Conservation (phyloP, 192 early-diverging fungal genomes). For the Dimargaris xerosporica region DNA sequence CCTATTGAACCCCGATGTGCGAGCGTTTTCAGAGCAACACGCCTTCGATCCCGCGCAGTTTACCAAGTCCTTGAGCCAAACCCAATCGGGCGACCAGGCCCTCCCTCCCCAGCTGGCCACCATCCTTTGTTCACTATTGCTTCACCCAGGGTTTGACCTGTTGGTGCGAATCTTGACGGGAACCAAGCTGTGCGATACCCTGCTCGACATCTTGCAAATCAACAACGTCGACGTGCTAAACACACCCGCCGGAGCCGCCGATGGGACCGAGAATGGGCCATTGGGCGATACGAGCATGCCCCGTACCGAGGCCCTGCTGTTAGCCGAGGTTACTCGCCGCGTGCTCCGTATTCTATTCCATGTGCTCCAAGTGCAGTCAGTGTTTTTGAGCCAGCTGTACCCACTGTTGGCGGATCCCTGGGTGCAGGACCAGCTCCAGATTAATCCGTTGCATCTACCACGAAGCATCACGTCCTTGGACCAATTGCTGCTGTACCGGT, state of each 20-base stretch:
- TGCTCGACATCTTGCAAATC: slow-evolving; percentile 49
- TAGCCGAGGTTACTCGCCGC: slow-evolving; percentile 16
- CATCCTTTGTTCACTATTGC: slow-evolving; percentile 26
- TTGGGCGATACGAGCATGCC: neutral
- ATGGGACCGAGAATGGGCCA: neutral
- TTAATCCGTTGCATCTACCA: slow-evolving; percentile 24
- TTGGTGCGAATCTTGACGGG: slow-evolving; percentile 59
- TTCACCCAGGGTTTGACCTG: slow-evolving; percentile 81
- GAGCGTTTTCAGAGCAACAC: slow-evolving; percentile 1
- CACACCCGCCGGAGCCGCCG: slow-evolving; percentile 6
- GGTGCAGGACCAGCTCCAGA: slow-evolving; percentile 26
- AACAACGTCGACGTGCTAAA: slow-evolving; percentile 47
- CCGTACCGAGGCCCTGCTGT: slow-evolving; percentile 14
- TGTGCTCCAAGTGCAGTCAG: slow-evolving; percentile 55
- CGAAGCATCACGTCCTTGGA: slow-evolving; percentile 56
- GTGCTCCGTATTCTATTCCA: slow-evolving; percentile 46
- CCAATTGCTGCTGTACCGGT: slow-evolving; percentile 56
- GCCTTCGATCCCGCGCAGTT: slow-evolving; percentile 5
- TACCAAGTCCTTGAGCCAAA: slow-evolving; percentile 9
- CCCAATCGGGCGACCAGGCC: neutral
- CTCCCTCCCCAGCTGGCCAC: slow-evolving; percentile 10
- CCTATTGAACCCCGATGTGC: slow-evolving; percentile 12
- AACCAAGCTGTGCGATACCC: slow-evolving; percentile 42
- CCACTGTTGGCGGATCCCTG: slow-evolving; percentile 27
- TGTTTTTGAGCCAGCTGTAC: slow-evolving; percentile 48